Evolutionary conservation across 768 basidiomycete species (phyloP).

Genomic region (Tylopilus subfusipes): DNA sequence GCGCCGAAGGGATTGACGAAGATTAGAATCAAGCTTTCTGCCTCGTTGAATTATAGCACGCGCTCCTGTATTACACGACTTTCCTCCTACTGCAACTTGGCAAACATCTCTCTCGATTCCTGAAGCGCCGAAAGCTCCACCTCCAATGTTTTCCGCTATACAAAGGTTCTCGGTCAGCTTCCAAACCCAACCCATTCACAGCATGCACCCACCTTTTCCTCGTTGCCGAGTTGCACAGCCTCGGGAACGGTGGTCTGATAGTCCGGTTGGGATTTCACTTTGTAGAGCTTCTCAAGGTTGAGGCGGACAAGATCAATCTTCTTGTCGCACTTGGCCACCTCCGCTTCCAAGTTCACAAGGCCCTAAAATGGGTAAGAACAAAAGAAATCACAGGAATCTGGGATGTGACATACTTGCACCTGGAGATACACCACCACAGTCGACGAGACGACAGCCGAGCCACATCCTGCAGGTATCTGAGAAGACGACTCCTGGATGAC

Average conservation of each 20-base stretch:
- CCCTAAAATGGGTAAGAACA: slow-evolving; percentile 48
- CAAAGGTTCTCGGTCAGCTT: neutral
- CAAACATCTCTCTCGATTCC: slow-evolving; percentile 72
- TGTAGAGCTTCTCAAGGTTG: slow-evolving; percentile 73
- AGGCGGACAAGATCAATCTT: slow-evolving; percentile 71
- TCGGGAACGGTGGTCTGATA: slow-evolving; percentile 80
- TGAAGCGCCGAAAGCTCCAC: slow-evolving; percentile 75
- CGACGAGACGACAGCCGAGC: slow-evolving; percentile 73
- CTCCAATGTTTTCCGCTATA: slow-evolving; percentile 45
- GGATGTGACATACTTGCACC: slow-evolving; percentile 60
- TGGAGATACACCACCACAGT: slow-evolving; percentile 77
- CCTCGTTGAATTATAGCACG: neutral
- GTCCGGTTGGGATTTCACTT: slow-evolving; percentile 66
- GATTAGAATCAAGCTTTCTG: no score
- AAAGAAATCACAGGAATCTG: neutral
- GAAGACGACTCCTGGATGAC: slow-evolving; percentile 54
- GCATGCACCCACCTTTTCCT: slow-evolving; percentile 63
- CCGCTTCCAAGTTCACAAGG: slow-evolving; percentile 82
- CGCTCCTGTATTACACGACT: neutral
- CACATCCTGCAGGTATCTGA: slow-evolving; percentile 81
- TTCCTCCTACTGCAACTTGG: slow-evolving; percentile 49
- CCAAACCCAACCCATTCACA: neutral
- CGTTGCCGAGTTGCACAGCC: slow-evolving; percentile 67
- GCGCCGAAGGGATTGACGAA: no score
- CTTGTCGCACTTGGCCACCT: slow-evolving; percentile 88